phyloP scores from a whole-genome alignment of 2,329 filamentous ascomycete species.

The Ceratocystis cubensis region DNA sequence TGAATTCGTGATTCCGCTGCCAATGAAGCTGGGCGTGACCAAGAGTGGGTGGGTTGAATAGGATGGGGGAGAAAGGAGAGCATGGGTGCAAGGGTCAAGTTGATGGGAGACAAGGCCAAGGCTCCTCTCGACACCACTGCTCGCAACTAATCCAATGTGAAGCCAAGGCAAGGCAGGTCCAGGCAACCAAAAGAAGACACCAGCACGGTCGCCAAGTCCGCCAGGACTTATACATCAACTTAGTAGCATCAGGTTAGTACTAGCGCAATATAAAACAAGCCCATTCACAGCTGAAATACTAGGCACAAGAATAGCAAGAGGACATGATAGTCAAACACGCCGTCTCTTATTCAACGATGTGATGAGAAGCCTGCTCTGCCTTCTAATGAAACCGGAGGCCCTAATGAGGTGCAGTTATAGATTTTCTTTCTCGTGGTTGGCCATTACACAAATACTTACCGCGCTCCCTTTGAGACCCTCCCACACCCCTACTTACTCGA shows the following conservation, averaged over 20 bases:
- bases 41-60: neutral
- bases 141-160: neutral
- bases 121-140: neutral
- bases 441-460: too few relatives aligned
- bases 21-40: conserved; percentile 1
- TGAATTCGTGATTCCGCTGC: neutral
- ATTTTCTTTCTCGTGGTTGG: neutral
- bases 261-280: neutral
- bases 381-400: neutral
- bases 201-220: neutral
- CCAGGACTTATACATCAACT: neutral
- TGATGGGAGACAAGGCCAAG: neutral
- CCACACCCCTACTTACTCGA: neutral
- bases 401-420: neutral
- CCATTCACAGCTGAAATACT: conserved; percentile 2
- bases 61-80: neutral
- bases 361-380: neutral
- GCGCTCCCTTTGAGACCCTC: neutral
- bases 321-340: neutral
- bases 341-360: neutral
- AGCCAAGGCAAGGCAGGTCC: neutral
- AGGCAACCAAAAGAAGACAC: neutral
- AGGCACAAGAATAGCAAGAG: neutral
- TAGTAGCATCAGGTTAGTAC: neutral
- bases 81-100: neutral